A percentile compares a stretch with the other conserved stretches of the same genome.
phyloP scores from a whole-genome alignment of 768 basidiomycete species.

The Hysterangium stoloniferum region DNA sequence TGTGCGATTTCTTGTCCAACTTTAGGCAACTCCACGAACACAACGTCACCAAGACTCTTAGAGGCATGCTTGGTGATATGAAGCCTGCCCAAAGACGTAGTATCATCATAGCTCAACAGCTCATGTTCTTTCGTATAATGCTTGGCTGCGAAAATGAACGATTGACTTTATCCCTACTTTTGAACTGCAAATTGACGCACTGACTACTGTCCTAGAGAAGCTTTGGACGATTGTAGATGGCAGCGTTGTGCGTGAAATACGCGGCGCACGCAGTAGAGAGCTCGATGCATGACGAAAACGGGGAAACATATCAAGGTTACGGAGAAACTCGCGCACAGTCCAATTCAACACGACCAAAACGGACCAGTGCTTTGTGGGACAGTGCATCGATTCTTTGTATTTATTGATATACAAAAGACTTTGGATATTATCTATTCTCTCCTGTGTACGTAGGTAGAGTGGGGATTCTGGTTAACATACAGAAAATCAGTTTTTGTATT shows the following conservation, averaged over 20 bases:
- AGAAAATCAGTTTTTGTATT: no score
- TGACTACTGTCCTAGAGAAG: slow-evolving; percentile 47
- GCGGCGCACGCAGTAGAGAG: slow-evolving; percentile 19
- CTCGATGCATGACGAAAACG: slow-evolving; percentile 26
- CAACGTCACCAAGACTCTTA: slow-evolving; percentile 87
- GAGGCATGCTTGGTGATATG: slow-evolving; percentile 92
- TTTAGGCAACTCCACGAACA: slow-evolving; percentile 86
- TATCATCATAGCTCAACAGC: slow-evolving; percentile 69
- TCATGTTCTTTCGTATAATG: slow-evolving; percentile 88
- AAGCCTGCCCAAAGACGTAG: slow-evolving; percentile 69
- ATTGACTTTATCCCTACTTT: background rate
- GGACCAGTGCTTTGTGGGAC: no score
- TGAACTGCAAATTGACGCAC: slow-evolving; percentile 33
- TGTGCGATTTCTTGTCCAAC: slow-evolving; percentile 53
- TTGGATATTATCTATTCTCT: no score
- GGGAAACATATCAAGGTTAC: slow-evolving; percentile 21
- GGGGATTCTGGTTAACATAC: slow-evolving; percentile 14
- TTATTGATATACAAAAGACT: no score
- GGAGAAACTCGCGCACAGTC: background rate
- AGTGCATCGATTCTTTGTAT: no score
- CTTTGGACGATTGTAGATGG: slow-evolving; percentile 22
- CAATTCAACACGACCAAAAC: no score
- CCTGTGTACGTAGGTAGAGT: no score
- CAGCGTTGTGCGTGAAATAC: slow-evolving; percentile 14
- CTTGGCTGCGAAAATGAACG: slow-evolving; percentile 41